phyloP scores from a whole-genome alignment of 2,329 filamentous ascomycete species.

The Cytospora chrysosperma region DNA sequence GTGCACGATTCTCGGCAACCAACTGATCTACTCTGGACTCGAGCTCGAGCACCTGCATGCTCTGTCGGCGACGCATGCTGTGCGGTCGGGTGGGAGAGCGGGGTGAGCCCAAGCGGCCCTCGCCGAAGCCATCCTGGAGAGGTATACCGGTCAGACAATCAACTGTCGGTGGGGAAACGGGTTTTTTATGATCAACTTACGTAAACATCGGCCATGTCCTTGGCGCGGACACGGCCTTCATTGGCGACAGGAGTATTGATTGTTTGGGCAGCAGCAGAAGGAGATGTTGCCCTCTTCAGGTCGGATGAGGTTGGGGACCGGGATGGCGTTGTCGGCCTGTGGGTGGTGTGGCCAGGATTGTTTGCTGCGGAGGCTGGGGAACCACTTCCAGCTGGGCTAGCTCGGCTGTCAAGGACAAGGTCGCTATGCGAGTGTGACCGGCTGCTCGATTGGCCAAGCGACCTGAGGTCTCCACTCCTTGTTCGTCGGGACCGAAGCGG shows the following conservation, averaged over 20 bases:
- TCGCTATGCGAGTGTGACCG: slow-evolving; percentile 20
- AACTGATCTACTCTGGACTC: slow-evolving; percentile 83
- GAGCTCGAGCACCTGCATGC: slow-evolving; percentile 94
- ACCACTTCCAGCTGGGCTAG: slow-evolving; percentile 30
- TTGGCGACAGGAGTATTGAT: slow-evolving; percentile 71
- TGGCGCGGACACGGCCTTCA: slow-evolving; percentile 80
- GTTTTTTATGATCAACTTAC: slow-evolving; percentile 69
- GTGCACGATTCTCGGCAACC: slow-evolving; percentile 76
- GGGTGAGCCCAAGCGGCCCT: slow-evolving; percentile 81
- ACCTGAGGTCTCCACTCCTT: slow-evolving; percentile 72
- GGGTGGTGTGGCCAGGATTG: slow-evolving; percentile 15
- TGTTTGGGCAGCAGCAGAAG: slow-evolving; percentile 23
- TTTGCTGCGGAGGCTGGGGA: slow-evolving; percentile 24
- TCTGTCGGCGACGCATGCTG: slow-evolving; percentile 94
- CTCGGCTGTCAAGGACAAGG: slow-evolving; percentile 8
- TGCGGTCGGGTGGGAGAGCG: slow-evolving; percentile 90
- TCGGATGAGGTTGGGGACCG: slow-evolving; percentile 19
- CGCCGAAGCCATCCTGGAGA: slow-evolving; percentile 84
- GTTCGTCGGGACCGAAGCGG: slow-evolving; percentile 68
- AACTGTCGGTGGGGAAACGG: slow-evolving; percentile 24
- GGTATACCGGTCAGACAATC: slow-evolving; percentile 24
- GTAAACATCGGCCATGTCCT: slow-evolving; percentile 90
- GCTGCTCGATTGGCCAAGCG: slow-evolving; percentile 57
- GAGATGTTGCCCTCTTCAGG: slow-evolving; percentile 23
- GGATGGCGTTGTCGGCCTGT: slow-evolving; percentile 22